Evolutionary conservation across 73 alveolate species (phyloP).

Genomic region (Paramecium octaurelia): DNA sequence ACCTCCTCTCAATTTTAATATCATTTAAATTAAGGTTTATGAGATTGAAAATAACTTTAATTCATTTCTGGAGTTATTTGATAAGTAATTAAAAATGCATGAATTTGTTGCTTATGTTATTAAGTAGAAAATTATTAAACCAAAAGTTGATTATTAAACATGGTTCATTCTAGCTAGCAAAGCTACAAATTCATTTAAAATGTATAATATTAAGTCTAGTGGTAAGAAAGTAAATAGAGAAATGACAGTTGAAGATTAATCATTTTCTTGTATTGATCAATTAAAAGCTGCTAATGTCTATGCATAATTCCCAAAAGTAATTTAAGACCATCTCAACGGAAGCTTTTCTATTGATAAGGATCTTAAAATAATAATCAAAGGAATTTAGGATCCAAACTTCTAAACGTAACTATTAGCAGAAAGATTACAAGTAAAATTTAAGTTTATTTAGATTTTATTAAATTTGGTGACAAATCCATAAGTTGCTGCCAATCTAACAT

Average conservation of each 20-base stretch:
- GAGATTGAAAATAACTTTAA: constrained; percentile 15
- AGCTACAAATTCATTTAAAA: background rate
- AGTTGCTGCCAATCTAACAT: constrained; percentile 7
- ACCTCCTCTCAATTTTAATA: background rate
- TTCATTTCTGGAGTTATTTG: constrained; percentile 9
- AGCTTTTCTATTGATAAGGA: background rate
- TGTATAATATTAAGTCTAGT: background rate
- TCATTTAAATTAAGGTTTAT: background rate
- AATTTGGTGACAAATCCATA: constrained; percentile 1
- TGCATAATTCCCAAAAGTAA: background rate
- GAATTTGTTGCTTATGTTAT: background rate
- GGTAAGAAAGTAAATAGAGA: background rate
- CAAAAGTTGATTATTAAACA: background rate
- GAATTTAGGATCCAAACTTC: constrained; percentile 11
- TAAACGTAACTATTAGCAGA: constrained; percentile 1
- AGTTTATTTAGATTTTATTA: background rate
- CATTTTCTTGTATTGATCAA: background rate
- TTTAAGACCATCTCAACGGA: background rate
- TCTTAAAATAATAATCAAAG: constrained; percentile 19
- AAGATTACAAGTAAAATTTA: background rate
- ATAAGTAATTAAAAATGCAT: background rate
- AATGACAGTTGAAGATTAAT: background rate
- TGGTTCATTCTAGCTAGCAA: background rate
- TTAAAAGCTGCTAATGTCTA: background rate
- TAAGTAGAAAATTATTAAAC: constrained; percentile 1